Base-by-base conservation (phyloP, 306 rosid genomes). In the Parietaria judaica region DNA sequence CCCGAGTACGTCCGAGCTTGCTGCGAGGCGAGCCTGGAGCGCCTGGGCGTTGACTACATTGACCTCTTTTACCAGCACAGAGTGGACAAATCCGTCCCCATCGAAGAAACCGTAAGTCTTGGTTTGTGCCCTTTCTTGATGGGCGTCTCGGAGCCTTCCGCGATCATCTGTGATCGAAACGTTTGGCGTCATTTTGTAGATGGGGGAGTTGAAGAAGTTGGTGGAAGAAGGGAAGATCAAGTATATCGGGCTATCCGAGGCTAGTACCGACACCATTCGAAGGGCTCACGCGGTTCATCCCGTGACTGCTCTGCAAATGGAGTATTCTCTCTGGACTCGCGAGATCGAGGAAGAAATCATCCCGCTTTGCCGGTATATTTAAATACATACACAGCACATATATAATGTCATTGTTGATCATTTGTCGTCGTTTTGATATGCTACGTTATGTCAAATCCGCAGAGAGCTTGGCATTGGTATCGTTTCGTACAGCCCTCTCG, bases 221-320 rank as follows among this genome's bases (percentile, higher is more conserved):
- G 83, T 81, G 52, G 70, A 78, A 56, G 88, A 87, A 80, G 88
- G 84, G 51, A 87, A 87, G 72, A 74, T 84, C 53, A 80, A 64
- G 58, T 80, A 78, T 63, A 72, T 87, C 66, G 88, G 86, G 23
- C 54, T 87, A 15, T 84, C 86, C 0, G 91, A 81, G 66, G 81
- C 88, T 62, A 82, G 68, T 57, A 57, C 70, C 3, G 84, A 84
- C 76, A 84, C 88, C 49, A 78, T 87, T 52, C 77, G 56, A 61
- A 84, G 91, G 70, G 86, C 88, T 10, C 80, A 87, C 17, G 72
- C 84, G 7, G 88, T 86, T 65, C 88, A 87, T 78, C 95, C 88
- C 64, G 80, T 87, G 60, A 84, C 91, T 56, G 91, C 95, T 54
- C 66, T 84, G 60, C 75, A 87, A 72, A 87, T 81, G 88, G 95